Conservation (phyloP, 2,329 filamentous ascomycete species). For the Cryphonectria radicalis region DNA sequence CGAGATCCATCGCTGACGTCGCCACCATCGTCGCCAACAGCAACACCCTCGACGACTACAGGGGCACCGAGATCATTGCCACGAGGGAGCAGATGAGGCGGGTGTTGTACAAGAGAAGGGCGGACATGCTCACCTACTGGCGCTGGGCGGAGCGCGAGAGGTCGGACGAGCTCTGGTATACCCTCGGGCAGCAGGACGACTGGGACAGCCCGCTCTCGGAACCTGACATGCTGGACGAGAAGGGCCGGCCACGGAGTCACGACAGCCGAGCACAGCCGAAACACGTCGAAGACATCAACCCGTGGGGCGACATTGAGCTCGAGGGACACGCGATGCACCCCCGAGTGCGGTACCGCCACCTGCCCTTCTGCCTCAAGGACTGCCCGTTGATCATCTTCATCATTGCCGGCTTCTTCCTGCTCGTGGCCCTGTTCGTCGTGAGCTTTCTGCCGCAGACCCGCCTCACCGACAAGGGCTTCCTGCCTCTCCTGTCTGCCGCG, state of each 20-base stretch:
- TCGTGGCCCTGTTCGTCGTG: conserved; percentile 74
- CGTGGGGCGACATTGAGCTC: conserved; percentile 35
- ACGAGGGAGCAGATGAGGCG: conserved; percentile 56
- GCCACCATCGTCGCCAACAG: conserved; percentile 78
- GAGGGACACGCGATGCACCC: conserved; percentile 53
- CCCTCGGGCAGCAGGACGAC: conserved; percentile 58
- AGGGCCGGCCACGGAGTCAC: conserved; percentile 14
- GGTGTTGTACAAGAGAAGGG: conserved; percentile 58
- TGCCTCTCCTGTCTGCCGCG: conserved; percentile 66
- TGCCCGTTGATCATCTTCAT: conserved; percentile 68
- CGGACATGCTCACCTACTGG: conserved; percentile 87
- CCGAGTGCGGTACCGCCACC: conserved; percentile 65
- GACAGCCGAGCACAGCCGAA: conserved; percentile 24
- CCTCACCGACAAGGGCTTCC: conserved; percentile 68
- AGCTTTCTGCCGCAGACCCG: conserved; percentile 74
- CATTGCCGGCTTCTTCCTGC: conserved; percentile 61
- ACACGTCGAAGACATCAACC: conserved; percentile 29
- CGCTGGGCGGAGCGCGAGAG: conserved; percentile 63
- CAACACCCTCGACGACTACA: conserved; percentile 76
- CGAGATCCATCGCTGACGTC: conserved; percentile 79
- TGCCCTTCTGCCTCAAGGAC: conserved; percentile 77
- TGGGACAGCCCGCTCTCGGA: conserved; percentile 25
- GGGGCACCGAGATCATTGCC: conserved; percentile 66
- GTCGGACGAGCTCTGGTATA: conserved; percentile 71
- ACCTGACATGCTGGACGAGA: conserved; percentile 17